A percentile compares a stretch with the other conserved stretches of the same genome.
Evolutionary conservation across 208 protist species (phyloP).

Genomic region (Wallacemonas collosoma): DNA sequence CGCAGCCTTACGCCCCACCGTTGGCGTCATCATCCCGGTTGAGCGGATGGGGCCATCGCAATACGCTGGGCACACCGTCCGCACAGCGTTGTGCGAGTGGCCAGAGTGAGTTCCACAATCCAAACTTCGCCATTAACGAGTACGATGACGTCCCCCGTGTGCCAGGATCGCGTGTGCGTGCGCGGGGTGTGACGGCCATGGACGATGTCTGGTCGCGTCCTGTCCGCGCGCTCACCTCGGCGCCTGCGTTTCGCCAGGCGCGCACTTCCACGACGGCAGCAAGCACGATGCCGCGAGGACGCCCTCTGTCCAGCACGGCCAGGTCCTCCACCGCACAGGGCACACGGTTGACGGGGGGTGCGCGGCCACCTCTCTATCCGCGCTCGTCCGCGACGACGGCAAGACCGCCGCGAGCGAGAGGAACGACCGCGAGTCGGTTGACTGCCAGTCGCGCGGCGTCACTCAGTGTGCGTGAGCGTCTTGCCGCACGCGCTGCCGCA

Average conservation of each 20-base stretch:
- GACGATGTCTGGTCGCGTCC: slow-evolving; percentile 44
- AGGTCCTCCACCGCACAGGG: not conserved
- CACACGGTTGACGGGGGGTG: no score
- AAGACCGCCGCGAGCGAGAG: not conserved
- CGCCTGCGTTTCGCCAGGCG: slow-evolving; percentile 21
- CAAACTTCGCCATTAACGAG: slow-evolving; percentile 47
- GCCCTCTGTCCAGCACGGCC: not conserved
- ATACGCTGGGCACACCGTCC: slow-evolving; percentile 12
- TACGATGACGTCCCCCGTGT: slow-evolving; percentile 35
- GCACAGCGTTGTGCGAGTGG: not conserved
- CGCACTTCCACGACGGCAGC: not conserved
- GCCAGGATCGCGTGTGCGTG: slow-evolving; percentile 47
- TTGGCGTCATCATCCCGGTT: no score
- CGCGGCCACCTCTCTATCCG: slow-evolving; percentile 8
- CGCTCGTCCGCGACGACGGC: not conserved
- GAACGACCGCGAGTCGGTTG: slow-evolving; percentile 6
- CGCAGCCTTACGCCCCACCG: not conserved
- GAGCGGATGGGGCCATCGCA: not conserved
- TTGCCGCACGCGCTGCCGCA: slow-evolving; percentile 9
- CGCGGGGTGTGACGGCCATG: slow-evolving; percentile 49
- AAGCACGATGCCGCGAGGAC: not conserved
- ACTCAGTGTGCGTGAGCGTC: slow-evolving; percentile 21
- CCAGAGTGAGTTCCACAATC: not conserved
- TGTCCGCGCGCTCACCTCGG: slow-evolving; percentile 21
- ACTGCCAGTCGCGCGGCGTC: not conserved